Conservation (phyloP, 2,329 filamentous ascomycete genomes). For the Neofusicoccum laricinum region DNA sequence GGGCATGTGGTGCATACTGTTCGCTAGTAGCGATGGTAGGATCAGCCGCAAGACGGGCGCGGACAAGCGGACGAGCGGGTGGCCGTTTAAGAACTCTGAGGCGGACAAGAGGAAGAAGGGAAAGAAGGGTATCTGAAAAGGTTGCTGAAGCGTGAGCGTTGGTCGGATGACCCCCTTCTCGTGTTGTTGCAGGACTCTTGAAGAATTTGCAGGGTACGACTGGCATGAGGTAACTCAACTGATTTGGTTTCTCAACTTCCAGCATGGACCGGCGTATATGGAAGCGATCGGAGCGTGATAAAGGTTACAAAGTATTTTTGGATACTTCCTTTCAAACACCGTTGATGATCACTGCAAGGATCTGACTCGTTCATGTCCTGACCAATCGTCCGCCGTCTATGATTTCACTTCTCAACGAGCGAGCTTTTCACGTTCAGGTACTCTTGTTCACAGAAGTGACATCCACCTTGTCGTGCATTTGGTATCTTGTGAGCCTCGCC, state of each 20-base stretch:
- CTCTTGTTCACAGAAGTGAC: neutral
- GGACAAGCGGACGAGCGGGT: constrained; percentile 65
- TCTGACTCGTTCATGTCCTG: neutral
- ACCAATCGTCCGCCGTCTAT: neutral
- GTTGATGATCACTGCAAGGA: neutral
- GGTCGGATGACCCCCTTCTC: too few species aligned
- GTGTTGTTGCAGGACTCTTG: too few species aligned
- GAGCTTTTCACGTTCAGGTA: neutral
- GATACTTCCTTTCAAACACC: neutral
- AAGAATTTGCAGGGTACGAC: too few species aligned
- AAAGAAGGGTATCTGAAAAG: constrained; percentile 6
- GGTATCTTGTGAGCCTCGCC: neutral
- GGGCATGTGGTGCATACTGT: constrained; percentile 64
- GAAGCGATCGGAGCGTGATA: neutral
- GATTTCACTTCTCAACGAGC: neutral
- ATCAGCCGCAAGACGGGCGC: constrained; percentile 63
- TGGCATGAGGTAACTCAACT: too few species aligned
- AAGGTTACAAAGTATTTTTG: neutral
- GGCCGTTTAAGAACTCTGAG: constrained; percentile 62
- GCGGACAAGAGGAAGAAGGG: constrained; percentile 50
- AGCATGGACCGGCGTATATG: neutral
- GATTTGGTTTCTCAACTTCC: neutral
- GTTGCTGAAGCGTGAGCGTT: too few species aligned
- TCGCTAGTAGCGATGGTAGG: constrained; percentile 54
- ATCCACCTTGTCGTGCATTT: neutral